Evolutionary conservation across 2,329 filamentous ascomycete species (phyloP).

Genomic region (Pleoardoris graminearum): DNA sequence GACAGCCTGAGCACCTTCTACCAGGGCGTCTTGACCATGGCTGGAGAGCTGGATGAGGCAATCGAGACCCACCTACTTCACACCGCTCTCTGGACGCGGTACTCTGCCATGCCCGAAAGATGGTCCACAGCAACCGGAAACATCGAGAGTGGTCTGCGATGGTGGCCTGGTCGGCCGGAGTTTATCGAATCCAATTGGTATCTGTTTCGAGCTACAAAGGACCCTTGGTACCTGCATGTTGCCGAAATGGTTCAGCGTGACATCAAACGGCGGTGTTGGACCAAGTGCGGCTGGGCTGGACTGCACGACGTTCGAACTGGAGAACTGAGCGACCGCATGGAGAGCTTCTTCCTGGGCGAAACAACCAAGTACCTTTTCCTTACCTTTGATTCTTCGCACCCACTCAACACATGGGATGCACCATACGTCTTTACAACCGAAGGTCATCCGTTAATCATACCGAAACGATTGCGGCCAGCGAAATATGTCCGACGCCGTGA

Average conservation of each 20-base stretch:
- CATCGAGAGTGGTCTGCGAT: conserved; percentile 83
- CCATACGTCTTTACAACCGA: conserved; percentile 95
- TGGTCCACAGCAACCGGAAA: conserved; percentile 86
- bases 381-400: conserved; percentile 83
- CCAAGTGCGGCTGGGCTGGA: conserved; percentile 90
- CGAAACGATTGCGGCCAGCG: conserved; percentile 48
- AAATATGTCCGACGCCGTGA: conserved; percentile 8
- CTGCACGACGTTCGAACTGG: conserved; percentile 65
- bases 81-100: conserved; percentile 91
- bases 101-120: conserved; percentile 89
- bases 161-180: conserved; percentile 95
- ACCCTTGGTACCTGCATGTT: conserved; percentile 94
- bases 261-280: conserved; percentile 85
- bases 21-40: conserved; percentile 81
- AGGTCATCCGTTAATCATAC: conserved; percentile 88
- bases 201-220: conserved; percentile 87
- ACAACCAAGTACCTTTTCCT: conserved; percentile 95
- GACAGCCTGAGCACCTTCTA: conserved; percentile 96
- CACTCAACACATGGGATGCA: conserved; percentile 82
- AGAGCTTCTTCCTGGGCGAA: conserved; percentile 97
- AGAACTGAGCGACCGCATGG: conserved; percentile 92
- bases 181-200: conserved; percentile 98
- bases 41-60: conserved; percentile 88
- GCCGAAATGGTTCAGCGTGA: conserved; percentile 94
- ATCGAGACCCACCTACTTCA: conserved; percentile 88